Evolutionary conservation across 169 alveolate species (phyloP), one percentile per base, ranked within the genome.

Genomic region (Plasmodium malariae): DNA sequence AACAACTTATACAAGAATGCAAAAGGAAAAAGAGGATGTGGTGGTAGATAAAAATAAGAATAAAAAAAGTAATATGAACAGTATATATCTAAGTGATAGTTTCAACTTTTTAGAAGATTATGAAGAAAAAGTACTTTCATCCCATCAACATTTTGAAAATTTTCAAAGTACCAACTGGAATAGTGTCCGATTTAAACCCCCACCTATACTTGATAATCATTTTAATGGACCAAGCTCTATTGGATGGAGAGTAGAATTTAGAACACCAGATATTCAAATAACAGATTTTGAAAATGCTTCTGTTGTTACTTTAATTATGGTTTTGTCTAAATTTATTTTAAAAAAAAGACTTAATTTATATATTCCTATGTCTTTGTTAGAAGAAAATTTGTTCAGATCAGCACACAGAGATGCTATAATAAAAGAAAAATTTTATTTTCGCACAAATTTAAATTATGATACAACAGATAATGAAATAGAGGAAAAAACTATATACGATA

Each of bases 101-200:
- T 83, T 83, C 60, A 57, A 19, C 19, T 83, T 83, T 67, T 36
- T 83, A 60, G 91, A 83, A 59, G 91, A 83, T 21, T 83, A 83
- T 59, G 85, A 83, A 83, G 91, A 83, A 43, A 83, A 68, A 12
- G 91, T 83, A 3, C 28, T 83, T 6, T 83, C 91, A 26, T 83
- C 91, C 4, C 83, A 83, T 88, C 62, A 74, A 28, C 99, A 98
- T 86, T 98, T 98, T 86, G 99, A 98, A 91, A 95, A 95, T 69
- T 92, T 98, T 37, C 97, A 98, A 92, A 94, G 98, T 28, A 96
- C 99, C 11, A 98, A 98, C 94, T 98, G 99, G 99, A 97, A 97
- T 88, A 94, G 99, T 17, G 97, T 98, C 26, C 96, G 99, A 54
- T 97, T 98, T 94, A 98, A 98, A 94, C 98, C 98, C 0, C 99